A percentile compares a stretch with the other conserved stretches of the same genome.
Conservation (phyloP, 305 asterid genomes). For the Fraxinus sp. region DNA sequence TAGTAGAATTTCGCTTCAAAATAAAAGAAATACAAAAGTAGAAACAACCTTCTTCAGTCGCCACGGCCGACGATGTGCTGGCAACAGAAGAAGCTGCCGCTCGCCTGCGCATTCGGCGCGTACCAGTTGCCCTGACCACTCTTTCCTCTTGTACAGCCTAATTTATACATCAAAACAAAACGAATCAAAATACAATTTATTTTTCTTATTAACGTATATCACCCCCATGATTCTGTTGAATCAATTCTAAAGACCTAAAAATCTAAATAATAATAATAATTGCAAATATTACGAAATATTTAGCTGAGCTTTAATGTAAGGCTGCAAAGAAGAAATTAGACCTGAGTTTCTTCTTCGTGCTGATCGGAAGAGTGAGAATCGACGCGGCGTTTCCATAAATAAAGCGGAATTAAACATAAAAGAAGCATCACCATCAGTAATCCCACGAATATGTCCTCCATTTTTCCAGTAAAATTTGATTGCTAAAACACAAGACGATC, state of each 20-base stretch:
- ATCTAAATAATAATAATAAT: neutral
- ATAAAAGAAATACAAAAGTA: neutral
- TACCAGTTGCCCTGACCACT: constrained; percentile 58
- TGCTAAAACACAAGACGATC: neutral
- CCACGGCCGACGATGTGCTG: constrained; percentile 75
- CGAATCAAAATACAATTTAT: neutral
- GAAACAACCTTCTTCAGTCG: constrained; percentile 57
- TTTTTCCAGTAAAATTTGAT: constrained; percentile 23
- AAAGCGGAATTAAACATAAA: constrained; percentile 71
- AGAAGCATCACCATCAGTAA: constrained; percentile 67
- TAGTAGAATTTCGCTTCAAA: neutral
- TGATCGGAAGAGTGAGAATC: constrained; percentile 53
- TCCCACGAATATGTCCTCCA: constrained; percentile 75
- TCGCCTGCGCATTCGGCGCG: constrained; percentile 90
- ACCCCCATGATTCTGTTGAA: neutral
- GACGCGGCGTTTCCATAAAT: constrained; percentile 75
- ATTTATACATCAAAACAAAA: constrained; percentile 6
- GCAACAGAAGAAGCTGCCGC: constrained; percentile 71
- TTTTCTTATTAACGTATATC: neutral
- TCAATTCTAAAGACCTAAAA: neutral
- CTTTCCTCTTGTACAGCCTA: constrained; percentile 61
- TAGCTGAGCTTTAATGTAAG: neutral
- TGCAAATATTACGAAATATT: neutral
- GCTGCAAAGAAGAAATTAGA: constrained; percentile 12
- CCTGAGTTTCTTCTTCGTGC: constrained; percentile 80